A percentile compares a stretch with the other conserved stretches of the same genome.
These are phyloP conservation scores for Vitis cinerea DNA, from an alignment of 164 flowering plant genomes.

Conservation along the genomic window DNA sequence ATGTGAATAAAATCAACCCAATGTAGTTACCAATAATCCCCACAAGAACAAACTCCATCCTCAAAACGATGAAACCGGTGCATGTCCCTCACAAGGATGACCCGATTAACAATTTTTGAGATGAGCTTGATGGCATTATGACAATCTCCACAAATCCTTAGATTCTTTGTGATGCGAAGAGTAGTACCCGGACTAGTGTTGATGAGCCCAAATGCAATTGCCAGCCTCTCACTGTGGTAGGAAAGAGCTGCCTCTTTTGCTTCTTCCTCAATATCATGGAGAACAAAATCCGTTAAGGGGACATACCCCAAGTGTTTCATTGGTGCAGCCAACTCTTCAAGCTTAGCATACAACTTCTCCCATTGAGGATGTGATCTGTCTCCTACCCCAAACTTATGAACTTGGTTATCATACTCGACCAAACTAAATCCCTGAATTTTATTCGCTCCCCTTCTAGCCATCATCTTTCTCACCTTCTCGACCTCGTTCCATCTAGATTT, in stretches of 20 bases:
- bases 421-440: constrained; percentile 29
- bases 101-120: constrained; percentile 22
- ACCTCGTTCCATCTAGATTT: constrained; percentile 29
- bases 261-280: constrained; percentile 40
- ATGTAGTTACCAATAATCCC: constrained; percentile 30
- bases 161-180: constrained; percentile 32
- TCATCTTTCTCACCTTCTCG: constrained; percentile 22
- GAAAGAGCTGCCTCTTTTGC: constrained; percentile 29
- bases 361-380: constrained; percentile 29
- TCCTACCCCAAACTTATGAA: constrained; percentile 25
- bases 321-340: constrained; percentile 18
- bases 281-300: constrained; percentile 31
- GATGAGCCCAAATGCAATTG: constrained; percentile 36
- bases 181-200: constrained; percentile 25
- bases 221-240: constrained; percentile 41
- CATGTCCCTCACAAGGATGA: constrained; percentile 30
- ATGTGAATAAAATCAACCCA: too few species aligned
- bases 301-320: constrained; percentile 31
- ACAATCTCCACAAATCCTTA: constrained; percentile 36
- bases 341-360: constrained; percentile 18
- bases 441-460: constrained; percentile 17
- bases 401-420: constrained; percentile 23
- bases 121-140: constrained; percentile 34
- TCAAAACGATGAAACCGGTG: constrained; percentile 33
- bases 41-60: constrained; percentile 28